Conservation (phyloP, 2,329 filamentous ascomycete genomes). For the Talaromyces rugulosus region DNA sequence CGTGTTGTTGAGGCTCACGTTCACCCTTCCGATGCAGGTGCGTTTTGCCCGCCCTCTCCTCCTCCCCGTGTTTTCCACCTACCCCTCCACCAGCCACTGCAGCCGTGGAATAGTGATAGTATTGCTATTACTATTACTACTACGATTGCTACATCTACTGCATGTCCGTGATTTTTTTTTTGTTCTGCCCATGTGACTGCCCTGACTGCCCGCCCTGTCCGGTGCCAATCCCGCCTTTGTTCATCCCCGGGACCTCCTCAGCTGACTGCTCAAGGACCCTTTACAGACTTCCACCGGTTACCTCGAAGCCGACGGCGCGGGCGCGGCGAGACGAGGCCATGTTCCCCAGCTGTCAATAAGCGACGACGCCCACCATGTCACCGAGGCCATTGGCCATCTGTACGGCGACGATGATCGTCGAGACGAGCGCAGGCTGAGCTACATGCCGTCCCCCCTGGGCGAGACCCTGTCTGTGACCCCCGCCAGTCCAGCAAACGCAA, state of each 20-base stretch:
- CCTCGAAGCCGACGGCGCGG: conserved; percentile 27
- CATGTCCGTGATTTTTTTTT: not conserved
- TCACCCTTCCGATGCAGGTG: conserved; percentile 36
- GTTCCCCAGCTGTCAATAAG: conserved; percentile 66
- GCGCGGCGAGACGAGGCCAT: conserved; percentile 52
- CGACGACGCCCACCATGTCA: conserved; percentile 90
- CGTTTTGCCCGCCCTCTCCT: conserved; percentile 15
- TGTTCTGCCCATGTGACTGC: not conserved
- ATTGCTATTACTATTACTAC: not conserved
- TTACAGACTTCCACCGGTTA: conserved; percentile 11
- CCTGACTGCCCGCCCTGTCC: not conserved
- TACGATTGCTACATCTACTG: not conserved
- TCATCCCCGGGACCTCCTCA: not conserved
- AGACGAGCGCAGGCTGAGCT: conserved; percentile 69
- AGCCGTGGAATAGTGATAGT: conserved; percentile 1
- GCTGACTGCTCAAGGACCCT: conserved; percentile 11
- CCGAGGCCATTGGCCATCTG: conserved; percentile 85
- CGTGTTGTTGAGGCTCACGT: conserved; percentile 7
- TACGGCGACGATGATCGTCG: conserved; percentile 69
- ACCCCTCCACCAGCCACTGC: not conserved
- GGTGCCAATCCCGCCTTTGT: not conserved
- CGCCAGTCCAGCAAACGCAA: not conserved
- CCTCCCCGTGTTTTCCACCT: not conserved
- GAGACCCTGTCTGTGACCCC: conserved; percentile 34
- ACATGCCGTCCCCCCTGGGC: conserved; percentile 53